A percentile compares a stretch with the other conserved stretches of the same genome.
These are phyloP conservation scores for Mercurialis annua DNA, from an alignment of 345 rosid species.

Conservation along the genomic window DNA sequence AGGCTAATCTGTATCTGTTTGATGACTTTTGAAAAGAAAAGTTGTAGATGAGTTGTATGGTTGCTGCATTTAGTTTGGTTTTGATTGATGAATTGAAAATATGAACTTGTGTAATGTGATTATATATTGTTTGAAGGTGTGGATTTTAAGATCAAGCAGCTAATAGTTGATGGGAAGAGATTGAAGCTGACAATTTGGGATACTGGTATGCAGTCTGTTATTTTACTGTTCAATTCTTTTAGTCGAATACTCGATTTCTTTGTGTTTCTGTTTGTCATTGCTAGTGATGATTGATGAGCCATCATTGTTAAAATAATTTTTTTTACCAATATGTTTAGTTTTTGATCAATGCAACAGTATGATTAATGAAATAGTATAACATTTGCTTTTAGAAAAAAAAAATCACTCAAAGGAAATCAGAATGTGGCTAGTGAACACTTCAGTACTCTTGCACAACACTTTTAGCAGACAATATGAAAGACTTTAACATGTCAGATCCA, in stretches of 20 bases:
- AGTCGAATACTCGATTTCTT: neutral
- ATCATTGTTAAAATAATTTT: neutral
- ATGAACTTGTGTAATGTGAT: neutral
- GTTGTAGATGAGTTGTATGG: neutral
- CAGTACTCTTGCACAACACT: neutral
- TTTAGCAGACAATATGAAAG: slow-evolving; percentile 1
- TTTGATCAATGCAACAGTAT: slow-evolving; percentile 17
- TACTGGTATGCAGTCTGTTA: slow-evolving; percentile 51
- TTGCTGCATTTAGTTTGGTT: slow-evolving; percentile 1
- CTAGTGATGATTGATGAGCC: neutral
- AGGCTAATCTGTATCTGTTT: neutral
- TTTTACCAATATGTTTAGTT: neutral
- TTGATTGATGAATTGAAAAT: neutral
- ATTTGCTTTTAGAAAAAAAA: neutral
- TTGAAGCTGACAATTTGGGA: slow-evolving; percentile 96
- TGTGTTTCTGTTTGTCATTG: neutral
- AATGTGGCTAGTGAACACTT: slow-evolving; percentile 7
- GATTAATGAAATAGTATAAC: neutral
- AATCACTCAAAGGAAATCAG: neutral
- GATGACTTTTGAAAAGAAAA: neutral
- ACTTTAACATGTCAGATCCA: slow-evolving; percentile 1
- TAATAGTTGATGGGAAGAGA: slow-evolving; percentile 73
- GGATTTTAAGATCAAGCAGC: slow-evolving; percentile 92
- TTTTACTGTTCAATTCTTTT: neutral
- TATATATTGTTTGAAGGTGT: slow-evolving; percentile 51